Base-by-base conservation (phyloP, 192 early-diverging fungal genomes). In the Coemansia pectinata region DNA sequence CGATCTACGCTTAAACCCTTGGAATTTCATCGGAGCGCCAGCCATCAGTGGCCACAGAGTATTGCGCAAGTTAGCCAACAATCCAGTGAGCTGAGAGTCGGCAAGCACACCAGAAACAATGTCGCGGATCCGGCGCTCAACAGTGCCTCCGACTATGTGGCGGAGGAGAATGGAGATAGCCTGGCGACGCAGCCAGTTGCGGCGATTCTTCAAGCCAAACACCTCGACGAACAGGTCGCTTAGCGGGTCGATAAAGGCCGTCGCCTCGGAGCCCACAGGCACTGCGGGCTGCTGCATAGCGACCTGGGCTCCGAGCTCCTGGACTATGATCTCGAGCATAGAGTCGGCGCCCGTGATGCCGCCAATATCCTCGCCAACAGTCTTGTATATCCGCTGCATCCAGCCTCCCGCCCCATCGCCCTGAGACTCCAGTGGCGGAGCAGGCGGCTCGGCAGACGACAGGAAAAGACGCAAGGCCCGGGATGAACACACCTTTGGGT, bases 131-230 rank as follows among this genome's bases (percentile, higher is more conserved):
- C 88, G 85, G 69, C 93, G 86, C 77, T 98, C 94, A 42, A 98
- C 90, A 0, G 93, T 86, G 39, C 91, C 95, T 53, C 94, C 95
- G 57, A 96, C 81, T 3, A 98, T 85, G 44, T 95, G 92, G 34
- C 96, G 92, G 44, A 98, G 72, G 0, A 96, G 86, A 12, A 96
- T 87, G 2, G 90, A 89, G 12, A 98, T 88, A 4, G 96, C 94
- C 63, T 95, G 91, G 63, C 92, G 84, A 7, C 95, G 87, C 34
- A 96, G 78, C 92, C 92, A 97, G 73, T 96, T 97, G 72, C 90
- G 91, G 41, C 88, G 87, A 59, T 89, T 90, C 71, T 91, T 90
- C 38, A 98, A 80, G n/a, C 96, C 96, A 85, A 98, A 98, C n/a
- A 93, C 68, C 75, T 98, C 94, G 50, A 95, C 88, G 58, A 98